Percentiles rank a stretch among this genome's conserved stretches.
Evolutionary conservation across 371 early-diverging fungal genomes (phyloP).

Genomic region (Syncephalis plumigaleata): DNA sequence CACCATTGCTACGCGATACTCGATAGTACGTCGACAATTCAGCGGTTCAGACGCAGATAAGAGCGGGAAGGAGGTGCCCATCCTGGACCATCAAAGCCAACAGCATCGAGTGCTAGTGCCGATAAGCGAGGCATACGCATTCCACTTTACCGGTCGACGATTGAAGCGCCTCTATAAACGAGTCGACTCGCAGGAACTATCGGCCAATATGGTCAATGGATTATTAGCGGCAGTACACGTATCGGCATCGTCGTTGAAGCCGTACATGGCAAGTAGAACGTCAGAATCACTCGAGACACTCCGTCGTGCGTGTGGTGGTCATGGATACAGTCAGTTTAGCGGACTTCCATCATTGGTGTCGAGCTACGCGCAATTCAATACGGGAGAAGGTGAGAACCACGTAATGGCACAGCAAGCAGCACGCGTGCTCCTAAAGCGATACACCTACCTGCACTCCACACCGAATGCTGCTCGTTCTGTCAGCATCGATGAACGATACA

Average conservation of each 20-base stretch:
- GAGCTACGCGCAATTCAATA: slow-evolving; percentile 48
- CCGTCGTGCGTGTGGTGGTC: slow-evolving; percentile 73
- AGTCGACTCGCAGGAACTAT: not conserved
- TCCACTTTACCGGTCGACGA: slow-evolving; percentile 48
- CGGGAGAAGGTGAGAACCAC: slow-evolving; percentile 78
- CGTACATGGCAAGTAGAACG: slow-evolving; percentile 30
- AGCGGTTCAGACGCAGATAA: slow-evolving; percentile 24
- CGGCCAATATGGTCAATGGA: slow-evolving; percentile 32
- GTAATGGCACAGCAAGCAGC: slow-evolving; percentile 61
- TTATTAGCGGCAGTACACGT: slow-evolving; percentile 65
- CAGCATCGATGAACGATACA: not conserved
- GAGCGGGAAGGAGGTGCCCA: slow-evolving; percentile 36
- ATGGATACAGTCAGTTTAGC: slow-evolving; percentile 63
- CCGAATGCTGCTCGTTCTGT: not conserved
- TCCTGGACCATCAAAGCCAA: slow-evolving; percentile 63
- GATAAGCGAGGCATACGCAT: slow-evolving; percentile 62
- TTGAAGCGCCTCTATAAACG: slow-evolving; percentile 24
- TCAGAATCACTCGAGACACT: slow-evolving; percentile 62
- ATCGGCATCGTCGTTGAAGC: slow-evolving; percentile 66
- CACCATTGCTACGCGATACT: slow-evolving; percentile 64
- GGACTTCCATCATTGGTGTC: slow-evolving; percentile 54
- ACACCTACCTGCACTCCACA: not conserved
- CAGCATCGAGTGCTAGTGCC: slow-evolving; percentile 63
- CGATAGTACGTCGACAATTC: slow-evolving; percentile 67
- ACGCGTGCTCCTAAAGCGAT: slow-evolving; percentile 26